Base-by-base conservation (phyloP, 2,329 filamentous ascomycete genomes). In the Domatiomyces globalis region DNA sequence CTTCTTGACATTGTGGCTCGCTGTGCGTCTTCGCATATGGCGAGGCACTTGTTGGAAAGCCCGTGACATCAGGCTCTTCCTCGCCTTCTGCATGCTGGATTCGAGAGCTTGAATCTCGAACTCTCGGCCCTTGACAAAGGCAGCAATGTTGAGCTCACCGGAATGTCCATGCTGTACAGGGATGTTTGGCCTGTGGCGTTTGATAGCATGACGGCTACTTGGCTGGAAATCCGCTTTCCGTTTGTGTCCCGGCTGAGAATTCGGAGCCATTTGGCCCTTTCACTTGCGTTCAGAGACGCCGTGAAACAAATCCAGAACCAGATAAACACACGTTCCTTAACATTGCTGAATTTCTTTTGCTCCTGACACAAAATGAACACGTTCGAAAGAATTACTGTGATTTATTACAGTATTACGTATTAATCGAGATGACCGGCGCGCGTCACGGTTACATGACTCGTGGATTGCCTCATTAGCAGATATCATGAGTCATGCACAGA, bases 41-140 rank as follows among this genome's bases (percentile, higher is more conserved):
- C 87, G 79, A 1, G 92, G 92, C 4, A 98, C 85, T 60, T 87
- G 80, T 67, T 98, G 92, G 63, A 96, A 96, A 12, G 90, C 89
- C 49, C 90, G 78, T 52, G 79, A 81, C 44, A 78, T 73, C 54
- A 80, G 62, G 1, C 69, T 72, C 57, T 73, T 73, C 65, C 85
- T 89, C 46, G 86, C 84, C 36, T 78, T 80, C 50, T 77, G 75
- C 77, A 96, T 92, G 54, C 85, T 87, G 62, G 83, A 75, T 64
- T 95, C 85, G 46, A 96, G 72, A 1, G 89, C 84, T 52, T 79
- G 79, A 60, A 98, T 94, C 71, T 96, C 90, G 62, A 86, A 94
- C 63, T 94, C 83, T 54, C 89, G 84, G 9, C 87, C 83, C 59
- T 81, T 81, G 59, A 96, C 76, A 62, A 96, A 98, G 25, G 83